Percentiles rank a stretch among this genome's conserved stretches.
Conservation (phyloP, 1,284 basidiomycete species). For the Irpex lacteus region DNA sequence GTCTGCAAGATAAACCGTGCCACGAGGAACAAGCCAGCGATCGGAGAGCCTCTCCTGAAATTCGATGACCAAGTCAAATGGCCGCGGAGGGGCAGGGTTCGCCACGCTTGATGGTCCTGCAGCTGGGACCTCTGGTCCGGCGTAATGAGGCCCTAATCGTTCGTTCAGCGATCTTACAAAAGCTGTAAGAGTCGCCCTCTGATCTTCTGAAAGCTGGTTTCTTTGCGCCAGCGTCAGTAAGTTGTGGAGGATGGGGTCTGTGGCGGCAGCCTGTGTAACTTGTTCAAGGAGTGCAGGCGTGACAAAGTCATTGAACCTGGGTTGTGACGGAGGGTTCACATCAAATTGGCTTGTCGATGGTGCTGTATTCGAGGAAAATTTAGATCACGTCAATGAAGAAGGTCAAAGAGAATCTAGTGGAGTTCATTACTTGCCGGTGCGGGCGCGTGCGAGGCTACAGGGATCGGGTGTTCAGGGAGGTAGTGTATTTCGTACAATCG, state of each 20-base stretch:
- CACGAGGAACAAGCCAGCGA: constrained; percentile 64
- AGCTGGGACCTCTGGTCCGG: not conserved
- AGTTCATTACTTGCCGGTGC: not conserved
- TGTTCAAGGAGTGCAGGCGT: constrained; percentile 55
- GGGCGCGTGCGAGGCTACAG: not conserved
- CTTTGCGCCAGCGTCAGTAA: constrained; percentile 59
- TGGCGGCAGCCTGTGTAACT: constrained; percentile 61
- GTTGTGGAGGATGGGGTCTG: constrained; percentile 62
- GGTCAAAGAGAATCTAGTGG: not conserved
- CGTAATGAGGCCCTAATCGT: constrained; percentile 7
- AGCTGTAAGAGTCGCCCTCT: constrained; percentile 60
- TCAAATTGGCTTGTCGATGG: not conserved
- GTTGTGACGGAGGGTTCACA: not conserved
- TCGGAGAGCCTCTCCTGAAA: constrained; percentile 61
- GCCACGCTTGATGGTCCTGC: constrained; percentile 21
- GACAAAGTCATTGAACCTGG: constrained; percentile 28
- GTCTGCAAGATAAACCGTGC: constrained; percentile 44
- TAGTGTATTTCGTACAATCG: constrained; percentile 68
- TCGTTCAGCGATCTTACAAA: constrained; percentile 56
- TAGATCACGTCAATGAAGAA: not conserved
- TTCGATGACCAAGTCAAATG: constrained; percentile 68
- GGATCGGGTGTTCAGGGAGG: constrained; percentile 22
- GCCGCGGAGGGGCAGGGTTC: constrained; percentile 30
- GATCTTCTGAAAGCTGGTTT: constrained; percentile 55
- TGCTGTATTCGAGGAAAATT: not conserved